Conservation (phyloP, 2,329 filamentous ascomycete species). For the Verticillium albo-atrum region DNA sequence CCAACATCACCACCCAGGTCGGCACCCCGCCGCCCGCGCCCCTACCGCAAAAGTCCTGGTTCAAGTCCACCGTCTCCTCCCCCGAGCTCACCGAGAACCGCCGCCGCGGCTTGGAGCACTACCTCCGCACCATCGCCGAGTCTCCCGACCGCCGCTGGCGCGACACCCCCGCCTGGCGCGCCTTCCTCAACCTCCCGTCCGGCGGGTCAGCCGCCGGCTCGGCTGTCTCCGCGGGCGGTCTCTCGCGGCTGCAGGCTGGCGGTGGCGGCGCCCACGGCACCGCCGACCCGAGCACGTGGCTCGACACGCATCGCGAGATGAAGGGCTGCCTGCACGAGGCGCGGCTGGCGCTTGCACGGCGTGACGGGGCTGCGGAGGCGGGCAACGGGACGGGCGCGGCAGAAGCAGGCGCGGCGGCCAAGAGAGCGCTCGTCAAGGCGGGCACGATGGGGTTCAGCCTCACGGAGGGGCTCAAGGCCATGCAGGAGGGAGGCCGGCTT, state of each 20-base stretch:
- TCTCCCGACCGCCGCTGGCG: constrained; percentile 73
- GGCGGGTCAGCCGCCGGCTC: constrained; percentile 42
- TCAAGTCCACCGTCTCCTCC: constrained; percentile 66
- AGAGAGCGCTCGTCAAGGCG: constrained; percentile 66
- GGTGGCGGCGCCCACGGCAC: constrained; percentile 14
- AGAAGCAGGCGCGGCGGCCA: constrained; percentile 69
- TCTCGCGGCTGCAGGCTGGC: constrained; percentile 19
- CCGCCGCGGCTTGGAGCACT: constrained; percentile 63
- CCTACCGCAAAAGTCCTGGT: constrained; percentile 72
- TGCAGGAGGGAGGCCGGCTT: constrained; percentile 51
- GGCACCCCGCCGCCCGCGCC: constrained; percentile 61
- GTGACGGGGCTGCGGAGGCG: constrained; percentile 49
- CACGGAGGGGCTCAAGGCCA: constrained; percentile 58
- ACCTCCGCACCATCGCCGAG: constrained; percentile 68
- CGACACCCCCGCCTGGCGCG: constrained; percentile 66
- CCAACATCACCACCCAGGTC: constrained; percentile 53
- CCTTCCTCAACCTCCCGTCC: constrained; percentile 67
- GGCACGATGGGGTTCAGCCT: constrained; percentile 59
- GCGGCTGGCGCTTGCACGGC: constrained; percentile 57
- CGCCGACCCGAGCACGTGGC: constrained; percentile 64
- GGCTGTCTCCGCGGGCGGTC: constrained; percentile 40
- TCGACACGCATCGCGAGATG: constrained; percentile 71
- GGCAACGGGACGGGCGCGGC: constrained; percentile 38
- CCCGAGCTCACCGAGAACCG: constrained; percentile 67
- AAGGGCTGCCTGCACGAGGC: constrained; percentile 68